Conservation (phyloP, 495 filamentous ascomycete genomes). For the Tirmania nivea region DNA sequence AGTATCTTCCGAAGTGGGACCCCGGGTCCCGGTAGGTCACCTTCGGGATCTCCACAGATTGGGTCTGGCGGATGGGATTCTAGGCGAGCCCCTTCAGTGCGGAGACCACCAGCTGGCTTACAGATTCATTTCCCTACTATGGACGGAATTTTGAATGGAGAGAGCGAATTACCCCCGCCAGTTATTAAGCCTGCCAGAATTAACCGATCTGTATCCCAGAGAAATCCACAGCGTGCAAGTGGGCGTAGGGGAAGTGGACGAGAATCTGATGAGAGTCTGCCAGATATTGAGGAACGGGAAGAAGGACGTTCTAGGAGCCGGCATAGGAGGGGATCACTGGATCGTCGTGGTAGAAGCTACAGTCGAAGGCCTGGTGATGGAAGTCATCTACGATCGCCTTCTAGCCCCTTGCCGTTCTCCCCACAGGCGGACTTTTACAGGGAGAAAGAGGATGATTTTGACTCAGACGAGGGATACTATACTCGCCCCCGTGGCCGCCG, state of each 20-base stretch:
- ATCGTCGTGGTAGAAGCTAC: constrained; percentile 18
- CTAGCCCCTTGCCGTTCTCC: constrained; percentile 58
- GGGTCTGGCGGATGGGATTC: constrained; percentile 32
- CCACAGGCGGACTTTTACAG: constrained; percentile 21
- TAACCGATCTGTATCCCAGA: constrained; percentile 25
- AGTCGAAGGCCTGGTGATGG: constrained; percentile 16
- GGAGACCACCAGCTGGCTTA: constrained; percentile 62
- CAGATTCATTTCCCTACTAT: constrained; percentile 47
- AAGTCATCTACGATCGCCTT: constrained; percentile 48
- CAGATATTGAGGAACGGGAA: constrained; percentile 2
- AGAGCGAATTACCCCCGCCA: constrained; percentile 29
- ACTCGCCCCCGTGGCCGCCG: constrained; percentile 20
- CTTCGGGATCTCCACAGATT: constrained; percentile 20
- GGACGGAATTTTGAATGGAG: constrained; percentile 30
- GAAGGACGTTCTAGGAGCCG: constrained; percentile 22
- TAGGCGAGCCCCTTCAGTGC: constrained; percentile 47
- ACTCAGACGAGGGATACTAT: background rate
- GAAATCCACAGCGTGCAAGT: constrained; percentile 23
- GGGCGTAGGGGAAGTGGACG: constrained; percentile 23
- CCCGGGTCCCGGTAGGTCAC: background rate
- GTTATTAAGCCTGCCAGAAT: constrained; percentile 25
- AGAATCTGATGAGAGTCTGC: constrained; percentile 21
- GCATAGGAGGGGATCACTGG: constrained; percentile 31
- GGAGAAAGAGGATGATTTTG: constrained; percentile 9
- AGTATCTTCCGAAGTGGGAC: background rate